A percentile compares a stretch with the other conserved stretches of the same genome.
These are phyloP conservation scores for Ascochyta koolunga DNA, from an alignment of 2,329 filamentous ascomycete species.

Conservation along the genomic window DNA sequence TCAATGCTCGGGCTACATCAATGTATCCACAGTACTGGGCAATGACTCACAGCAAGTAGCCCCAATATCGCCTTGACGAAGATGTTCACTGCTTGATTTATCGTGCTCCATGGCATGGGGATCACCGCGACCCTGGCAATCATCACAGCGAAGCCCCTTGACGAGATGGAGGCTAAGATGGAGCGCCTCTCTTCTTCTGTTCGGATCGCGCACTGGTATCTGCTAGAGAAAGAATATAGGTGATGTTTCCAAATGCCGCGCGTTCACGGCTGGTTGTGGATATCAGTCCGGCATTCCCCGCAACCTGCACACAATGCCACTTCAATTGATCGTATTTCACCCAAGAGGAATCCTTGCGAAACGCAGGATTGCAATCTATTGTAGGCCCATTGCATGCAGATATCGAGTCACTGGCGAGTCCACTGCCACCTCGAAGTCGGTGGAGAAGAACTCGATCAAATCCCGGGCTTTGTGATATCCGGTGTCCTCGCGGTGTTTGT, in stretches of 20 bases:
- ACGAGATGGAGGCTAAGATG: neutral
- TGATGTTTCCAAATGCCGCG: constrained; percentile 4
- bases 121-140: neutral
- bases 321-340: neutral
- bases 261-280: constrained; percentile 7
- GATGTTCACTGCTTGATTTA: neutral
- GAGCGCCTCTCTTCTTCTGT: neutral
- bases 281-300: constrained; percentile 2
- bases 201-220: neutral
- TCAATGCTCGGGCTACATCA: neutral
- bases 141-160: neutral
- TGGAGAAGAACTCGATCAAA: neutral
- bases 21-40: neutral
- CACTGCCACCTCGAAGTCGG: neutral
- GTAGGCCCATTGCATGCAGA: neutral
- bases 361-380: neutral
- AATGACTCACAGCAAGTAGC: neutral
- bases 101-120: neutral
- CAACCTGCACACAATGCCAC: neutral
- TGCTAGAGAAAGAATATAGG: neutral
- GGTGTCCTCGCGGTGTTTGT: neutral
- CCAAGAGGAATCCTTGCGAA: neutral
- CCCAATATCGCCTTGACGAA: neutral
- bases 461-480: neutral
- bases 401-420: neutral